Conservation (phyloP, 2,329 filamentous ascomycete species). For the Cordyceps javanica region DNA sequence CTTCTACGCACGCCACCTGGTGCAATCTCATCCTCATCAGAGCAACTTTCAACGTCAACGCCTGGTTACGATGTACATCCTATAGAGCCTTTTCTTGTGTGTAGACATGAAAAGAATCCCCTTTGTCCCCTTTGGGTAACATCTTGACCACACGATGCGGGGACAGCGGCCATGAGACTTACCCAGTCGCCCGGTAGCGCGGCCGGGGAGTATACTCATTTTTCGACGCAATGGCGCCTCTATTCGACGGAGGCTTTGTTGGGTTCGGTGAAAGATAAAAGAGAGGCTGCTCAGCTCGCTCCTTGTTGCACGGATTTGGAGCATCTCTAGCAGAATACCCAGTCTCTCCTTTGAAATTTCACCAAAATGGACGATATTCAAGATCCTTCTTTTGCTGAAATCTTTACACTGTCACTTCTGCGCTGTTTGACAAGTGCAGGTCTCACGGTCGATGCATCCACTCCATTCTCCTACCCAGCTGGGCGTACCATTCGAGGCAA, state of each 20-base stretch:
- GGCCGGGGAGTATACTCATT: not conserved
- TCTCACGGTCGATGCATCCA: not conserved
- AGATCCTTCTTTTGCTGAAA: not conserved
- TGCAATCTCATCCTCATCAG: not conserved
- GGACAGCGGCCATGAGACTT: not conserved
- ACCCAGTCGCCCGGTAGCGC: not conserved
- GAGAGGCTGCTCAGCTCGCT: not conserved
- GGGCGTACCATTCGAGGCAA: not conserved
- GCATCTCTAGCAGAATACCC: not conserved
- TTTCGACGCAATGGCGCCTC: not conserved
- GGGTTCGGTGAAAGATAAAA: not conserved
- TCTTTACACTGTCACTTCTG: not conserved
- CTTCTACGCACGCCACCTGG: not conserved
- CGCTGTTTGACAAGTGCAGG: not conserved
- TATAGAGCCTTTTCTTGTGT: not conserved
- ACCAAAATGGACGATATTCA: not conserved
- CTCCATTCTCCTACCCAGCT: not conserved
- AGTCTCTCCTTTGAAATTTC: not conserved
- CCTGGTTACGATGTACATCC: not conserved
- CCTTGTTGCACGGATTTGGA: not conserved
- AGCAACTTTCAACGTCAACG: not conserved
- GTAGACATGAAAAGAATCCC: not conserved
- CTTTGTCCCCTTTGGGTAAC: not conserved
- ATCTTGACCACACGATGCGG: not conserved
- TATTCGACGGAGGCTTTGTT: not conserved